These are phyloP conservation scores for Gastrolobium villosum DNA, from an alignment of 306 rosid genomes.

Conservation along the genomic window DNA sequence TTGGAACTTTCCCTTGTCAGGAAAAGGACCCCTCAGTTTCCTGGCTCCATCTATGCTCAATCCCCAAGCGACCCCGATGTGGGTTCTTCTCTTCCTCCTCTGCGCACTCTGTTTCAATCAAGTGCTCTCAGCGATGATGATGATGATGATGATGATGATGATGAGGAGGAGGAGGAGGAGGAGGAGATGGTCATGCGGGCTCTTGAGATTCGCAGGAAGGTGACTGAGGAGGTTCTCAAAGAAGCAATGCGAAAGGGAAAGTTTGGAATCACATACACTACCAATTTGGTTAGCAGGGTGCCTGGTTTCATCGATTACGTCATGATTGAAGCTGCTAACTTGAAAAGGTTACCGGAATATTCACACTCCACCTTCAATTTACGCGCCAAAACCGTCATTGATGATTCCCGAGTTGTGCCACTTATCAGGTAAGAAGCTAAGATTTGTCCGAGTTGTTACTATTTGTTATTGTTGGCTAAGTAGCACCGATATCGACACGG, in stretches of 20 bases:
- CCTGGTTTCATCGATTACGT: conserved; percentile 72
- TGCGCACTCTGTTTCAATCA: conserved; percentile 56
- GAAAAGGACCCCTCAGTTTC: conserved; percentile 89
- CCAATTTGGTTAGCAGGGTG: conserved; percentile 64
- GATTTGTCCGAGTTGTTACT: neutral
- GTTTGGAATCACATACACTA: conserved; percentile 82
- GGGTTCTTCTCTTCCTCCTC: conserved; percentile 71
- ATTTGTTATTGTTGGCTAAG: conserved; percentile 20
- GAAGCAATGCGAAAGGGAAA: conserved; percentile 82
- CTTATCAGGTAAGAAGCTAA: conserved; percentile 67
- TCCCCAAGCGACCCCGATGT: conserved; percentile 82
- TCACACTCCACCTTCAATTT: conserved; percentile 70
- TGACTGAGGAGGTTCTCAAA: conserved; percentile 77
- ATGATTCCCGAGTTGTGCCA: conserved; percentile 80
- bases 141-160: neutral
- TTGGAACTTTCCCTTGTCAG: conserved; percentile 84
- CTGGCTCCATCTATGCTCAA: conserved; percentile 87
- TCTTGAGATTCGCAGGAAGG: conserved; percentile 87
- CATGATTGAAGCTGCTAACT: conserved; percentile 86
- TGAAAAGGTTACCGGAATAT: conserved; percentile 77
- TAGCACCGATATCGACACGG: no score
- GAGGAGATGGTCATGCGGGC: conserved; percentile 77
- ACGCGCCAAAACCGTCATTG: conserved; percentile 81
- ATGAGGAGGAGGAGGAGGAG: conserved; percentile 20
- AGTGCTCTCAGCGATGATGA: conserved; percentile 18